Evolutionary conservation across 2,329 filamentous ascomycete genomes (phyloP), one percentile per base, ranked within the genome.

Genomic region (Mariannaea sp.): DNA sequence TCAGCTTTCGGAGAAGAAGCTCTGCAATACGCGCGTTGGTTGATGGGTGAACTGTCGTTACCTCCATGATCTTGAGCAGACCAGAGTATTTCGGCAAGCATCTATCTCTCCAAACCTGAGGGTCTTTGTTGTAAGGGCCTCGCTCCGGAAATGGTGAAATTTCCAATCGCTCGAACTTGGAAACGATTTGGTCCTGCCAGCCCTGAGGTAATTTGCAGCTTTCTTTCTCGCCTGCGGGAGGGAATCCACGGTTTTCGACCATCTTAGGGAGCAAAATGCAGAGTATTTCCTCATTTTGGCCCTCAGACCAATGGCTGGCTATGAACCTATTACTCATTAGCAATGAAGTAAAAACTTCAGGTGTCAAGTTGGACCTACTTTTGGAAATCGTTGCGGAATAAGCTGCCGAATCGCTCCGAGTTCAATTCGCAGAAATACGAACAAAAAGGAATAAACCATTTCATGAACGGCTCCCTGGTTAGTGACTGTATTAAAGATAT

Each of bases 371-470:
- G n/a, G 12, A 36, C 75, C 70, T 73, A 90, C 82, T 84, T 90
- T 70, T 95, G 90, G 62, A 97, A 92, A 52, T 89, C 86, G 30
- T 85, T 87, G 7, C 92, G 78, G 26, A 96, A 80, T n/a, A 97
- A 77, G 58, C 84, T 86, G 48, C 85, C 82, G 67, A 97, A 99
- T 32, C 89, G 82, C 47, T 87, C 82, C 2, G 80, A 69, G 39
- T 92, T 86, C 29, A 95, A 77, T 48, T 90, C 82, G 0, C 90
- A 87, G 61, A 94, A 86, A 46, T 90, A 86, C 12, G 87, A 87
- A 71, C 91, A 97, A 71, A 97, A 96, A 0, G 86, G 81, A 36
- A 97, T 80, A 69, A 96, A 97, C 76, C 86, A 87, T 45, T 73
- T 73, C 65, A 87, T 83, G 64, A 92, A 80, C 1, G 80, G 80